These are phyloP conservation scores for Centaurea solstitialis DNA, from an alignment of 129 eudicot genomes.

Conservation along the genomic window DNA sequence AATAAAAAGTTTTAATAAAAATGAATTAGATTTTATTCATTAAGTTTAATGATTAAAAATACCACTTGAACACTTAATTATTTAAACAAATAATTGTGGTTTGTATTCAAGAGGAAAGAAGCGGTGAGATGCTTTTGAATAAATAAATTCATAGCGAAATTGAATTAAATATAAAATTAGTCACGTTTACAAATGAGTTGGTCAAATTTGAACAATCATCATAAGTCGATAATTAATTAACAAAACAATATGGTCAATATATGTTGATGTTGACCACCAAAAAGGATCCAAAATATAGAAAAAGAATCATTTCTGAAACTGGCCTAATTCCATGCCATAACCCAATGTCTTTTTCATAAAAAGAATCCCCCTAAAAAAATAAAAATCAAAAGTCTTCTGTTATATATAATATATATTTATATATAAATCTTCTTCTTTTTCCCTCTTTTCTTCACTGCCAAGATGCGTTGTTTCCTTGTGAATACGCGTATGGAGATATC, in stretches of 20 bases:
- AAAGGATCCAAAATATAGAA: neutral
- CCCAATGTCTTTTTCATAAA: constrained; percentile 13
- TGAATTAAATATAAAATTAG: neutral
- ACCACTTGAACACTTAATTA: too few species aligned
- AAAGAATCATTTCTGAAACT: constrained; percentile 2
- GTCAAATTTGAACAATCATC: neutral
- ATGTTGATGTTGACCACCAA: constrained; percentile 4
- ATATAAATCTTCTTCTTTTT: neutral
- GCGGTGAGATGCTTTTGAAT: neutral
- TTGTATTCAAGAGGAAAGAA: neutral
- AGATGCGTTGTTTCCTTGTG: constrained; percentile 33
- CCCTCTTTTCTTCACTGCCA: constrained; percentile 12
- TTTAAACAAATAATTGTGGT: too few species aligned
- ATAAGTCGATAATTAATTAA: neutral
- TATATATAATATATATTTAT: neutral
- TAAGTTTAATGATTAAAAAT: too few species aligned
- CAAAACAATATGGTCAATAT: neutral
- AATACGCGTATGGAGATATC: constrained; percentile 31
- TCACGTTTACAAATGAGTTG: neutral
- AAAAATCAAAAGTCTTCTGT: constrained; percentile 2
- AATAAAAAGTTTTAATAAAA: too few species aligned
- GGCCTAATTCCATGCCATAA: constrained; percentile 13
- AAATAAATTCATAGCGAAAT: neutral
- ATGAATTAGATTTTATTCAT: too few species aligned
- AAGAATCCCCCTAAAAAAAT: neutral